Evolutionary conservation across 495 filamentous ascomycete species (phyloP).

Genomic region (Aspergillus sclerotioniger): DNA sequence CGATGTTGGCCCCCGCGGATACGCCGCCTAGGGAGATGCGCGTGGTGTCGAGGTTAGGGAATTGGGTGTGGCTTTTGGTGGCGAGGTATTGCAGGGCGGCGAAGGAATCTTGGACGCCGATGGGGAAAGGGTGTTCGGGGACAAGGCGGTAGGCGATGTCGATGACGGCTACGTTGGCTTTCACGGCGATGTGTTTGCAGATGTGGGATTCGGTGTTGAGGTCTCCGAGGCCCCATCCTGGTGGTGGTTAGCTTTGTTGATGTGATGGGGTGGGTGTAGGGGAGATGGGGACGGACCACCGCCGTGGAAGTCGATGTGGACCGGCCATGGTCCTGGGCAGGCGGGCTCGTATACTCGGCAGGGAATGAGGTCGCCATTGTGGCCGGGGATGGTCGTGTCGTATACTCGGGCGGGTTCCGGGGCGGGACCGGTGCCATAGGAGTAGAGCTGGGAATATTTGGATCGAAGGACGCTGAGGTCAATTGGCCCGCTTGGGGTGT

Average conservation of each 20-base stretch:
- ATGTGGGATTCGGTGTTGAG: conserved; percentile 38
- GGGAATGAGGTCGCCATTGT: conserved; percentile 40
- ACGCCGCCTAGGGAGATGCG: conserved; percentile 51
- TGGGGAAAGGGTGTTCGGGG: conserved; percentile 46
- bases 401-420: conserved; percentile 26
- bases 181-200: conserved; percentile 30
- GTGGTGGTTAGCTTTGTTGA: no score
- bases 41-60: conserved; percentile 39
- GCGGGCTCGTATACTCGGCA: conserved; percentile 45
- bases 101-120: conserved; percentile 47
- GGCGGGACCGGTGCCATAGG: conserved; percentile 29
- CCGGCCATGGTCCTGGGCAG: conserved; percentile 41
- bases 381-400: conserved; percentile 35
- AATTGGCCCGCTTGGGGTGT: conserved; percentile 29
- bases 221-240: conserved; percentile 50
- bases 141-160: conserved; percentile 54
- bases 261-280: conserved; percentile 10
- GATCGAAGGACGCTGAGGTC: conserved; percentile 25
- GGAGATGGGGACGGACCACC: conserved; percentile 19
- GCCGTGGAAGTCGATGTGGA: conserved; percentile 51
- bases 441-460: conserved; percentile 32
- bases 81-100: conserved; percentile 31
- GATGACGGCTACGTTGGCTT: conserved; percentile 45
- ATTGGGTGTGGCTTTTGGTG: conserved; percentile 28
- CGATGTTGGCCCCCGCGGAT: conserved; percentile 49